Percentiles rank a stretch among this genome's conserved stretches.
Conservation (phyloP, 805 yeast species). For the Cyberlindnera subsufficiens region DNA sequence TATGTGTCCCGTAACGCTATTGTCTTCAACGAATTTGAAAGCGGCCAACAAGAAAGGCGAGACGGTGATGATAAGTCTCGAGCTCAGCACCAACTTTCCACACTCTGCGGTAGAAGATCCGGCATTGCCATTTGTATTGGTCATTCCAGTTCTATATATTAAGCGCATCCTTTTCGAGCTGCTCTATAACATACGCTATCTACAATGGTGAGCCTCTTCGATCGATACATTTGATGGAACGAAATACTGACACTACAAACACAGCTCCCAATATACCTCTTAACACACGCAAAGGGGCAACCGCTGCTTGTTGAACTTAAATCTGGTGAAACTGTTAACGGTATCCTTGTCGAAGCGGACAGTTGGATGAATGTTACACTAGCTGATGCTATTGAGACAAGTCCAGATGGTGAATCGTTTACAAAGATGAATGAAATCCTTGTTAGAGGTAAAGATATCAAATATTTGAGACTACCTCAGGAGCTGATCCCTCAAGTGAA, state of each 20-base stretch:
- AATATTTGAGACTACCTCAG: constrained; percentile 69
- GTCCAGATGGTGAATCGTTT: constrained; percentile 55
- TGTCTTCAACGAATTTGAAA: no score
- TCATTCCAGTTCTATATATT: no score
- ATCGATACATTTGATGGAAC: not conserved
- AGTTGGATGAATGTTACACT: constrained; percentile 94
- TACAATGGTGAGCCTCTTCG: constrained; percentile 1
- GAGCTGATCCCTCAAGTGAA: constrained; percentile 72
- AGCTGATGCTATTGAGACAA: constrained; percentile 64
- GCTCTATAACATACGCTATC: not conserved
- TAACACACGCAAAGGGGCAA: constrained; percentile 87
- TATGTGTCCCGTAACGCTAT: no score
- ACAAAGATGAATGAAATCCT: constrained; percentile 67
- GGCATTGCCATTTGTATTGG: no score
- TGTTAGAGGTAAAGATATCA: constrained; percentile 81
- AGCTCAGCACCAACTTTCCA: no score
- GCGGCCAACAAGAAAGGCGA: no score
- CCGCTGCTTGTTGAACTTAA: constrained; percentile 86
- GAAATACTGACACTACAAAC: constrained; percentile 3
- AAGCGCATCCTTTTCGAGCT: no score
- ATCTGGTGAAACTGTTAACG: constrained; percentile 84
- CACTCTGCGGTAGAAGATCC: no score
- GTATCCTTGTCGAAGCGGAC: constrained; percentile 80
- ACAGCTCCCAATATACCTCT: constrained; percentile 83
- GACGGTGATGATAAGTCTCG: no score